Conservation (phyloP, 805 yeast species). For the Metschnikowia reukaufii region DNA sequence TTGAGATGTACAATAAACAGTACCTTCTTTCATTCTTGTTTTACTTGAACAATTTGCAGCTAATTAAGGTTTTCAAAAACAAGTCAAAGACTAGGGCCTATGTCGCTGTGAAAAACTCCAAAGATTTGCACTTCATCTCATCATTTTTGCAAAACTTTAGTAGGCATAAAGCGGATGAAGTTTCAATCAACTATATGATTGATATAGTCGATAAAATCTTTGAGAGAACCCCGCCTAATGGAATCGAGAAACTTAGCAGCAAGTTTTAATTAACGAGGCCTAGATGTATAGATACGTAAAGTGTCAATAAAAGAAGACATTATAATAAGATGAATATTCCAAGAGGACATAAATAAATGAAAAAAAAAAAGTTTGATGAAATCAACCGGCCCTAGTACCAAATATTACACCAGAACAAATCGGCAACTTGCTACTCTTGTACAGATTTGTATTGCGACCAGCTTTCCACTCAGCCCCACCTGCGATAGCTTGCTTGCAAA, state of each 20-base stretch:
- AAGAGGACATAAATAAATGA: no score
- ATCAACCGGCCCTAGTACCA: no score
- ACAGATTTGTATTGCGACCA: no score
- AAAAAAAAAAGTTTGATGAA: no score
- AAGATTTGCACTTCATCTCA: slow-evolving; percentile 28
- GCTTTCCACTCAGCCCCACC: background rate
- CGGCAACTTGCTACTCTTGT: no score
- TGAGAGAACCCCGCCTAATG: slow-evolving; percentile 17
- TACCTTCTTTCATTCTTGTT: slow-evolving; percentile 41
- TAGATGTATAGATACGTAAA: background rate
- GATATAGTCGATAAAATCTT: slow-evolving; percentile 35
- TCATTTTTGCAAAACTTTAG: slow-evolving; percentile 26
- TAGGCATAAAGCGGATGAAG: slow-evolving; percentile 18
- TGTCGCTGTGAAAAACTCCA: slow-evolving; percentile 30
- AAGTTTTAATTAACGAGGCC: background rate
- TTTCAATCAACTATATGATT: slow-evolving; percentile 29
- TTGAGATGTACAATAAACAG: slow-evolving; percentile 43
- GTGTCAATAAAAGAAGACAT: no score
- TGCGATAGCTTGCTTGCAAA: background rate
- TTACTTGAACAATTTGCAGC: slow-evolving; percentile 35
- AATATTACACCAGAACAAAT: no score
- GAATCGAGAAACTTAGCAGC: background rate
- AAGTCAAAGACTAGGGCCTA: slow-evolving; percentile 42
- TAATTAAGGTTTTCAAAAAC: slow-evolving; percentile 40
- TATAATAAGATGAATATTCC: no score